phyloP scores from a whole-genome alignment of 192 early-diverging fungal species.

The Diversispora eburnea region DNA sequence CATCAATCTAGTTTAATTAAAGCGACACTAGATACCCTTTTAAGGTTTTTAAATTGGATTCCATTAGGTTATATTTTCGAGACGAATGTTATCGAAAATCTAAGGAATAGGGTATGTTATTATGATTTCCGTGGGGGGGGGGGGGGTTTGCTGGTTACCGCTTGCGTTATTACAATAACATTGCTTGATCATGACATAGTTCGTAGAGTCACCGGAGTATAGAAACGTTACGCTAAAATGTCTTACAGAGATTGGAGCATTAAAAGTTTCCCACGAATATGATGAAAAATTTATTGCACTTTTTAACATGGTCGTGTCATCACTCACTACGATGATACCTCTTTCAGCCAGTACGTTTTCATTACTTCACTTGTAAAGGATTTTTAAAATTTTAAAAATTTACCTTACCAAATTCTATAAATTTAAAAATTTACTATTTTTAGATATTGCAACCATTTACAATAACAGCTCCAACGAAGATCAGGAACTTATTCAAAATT shows the following conservation, averaged over 20 bases:
- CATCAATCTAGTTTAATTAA: constrained; percentile 83
- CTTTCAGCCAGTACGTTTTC: constrained; percentile 55
- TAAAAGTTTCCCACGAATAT: constrained; percentile 77
- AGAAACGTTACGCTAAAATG: constrained; percentile 95
- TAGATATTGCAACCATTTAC: constrained; percentile 79
- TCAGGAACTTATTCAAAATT: constrained; percentile 95
- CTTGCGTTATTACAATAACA: not conserved
- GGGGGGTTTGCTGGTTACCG: not conserved
- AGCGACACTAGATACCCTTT: constrained; percentile 91
- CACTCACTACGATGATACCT: constrained; percentile 68
- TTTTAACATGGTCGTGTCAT: constrained; percentile 76
- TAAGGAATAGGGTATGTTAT: constrained; percentile 67
- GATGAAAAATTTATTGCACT: constrained; percentile 82
- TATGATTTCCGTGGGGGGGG: not conserved
- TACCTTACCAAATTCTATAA: not conserved
- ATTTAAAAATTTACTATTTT: not conserved
- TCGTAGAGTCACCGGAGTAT: constrained; percentile 81
- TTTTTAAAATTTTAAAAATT: no score
- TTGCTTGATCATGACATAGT: constrained; percentile 44
- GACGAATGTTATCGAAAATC: constrained; percentile 80
- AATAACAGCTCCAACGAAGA: constrained; percentile 83
- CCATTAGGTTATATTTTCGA: constrained; percentile 98
- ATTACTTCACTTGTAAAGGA: not conserved
- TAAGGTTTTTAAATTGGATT: constrained; percentile 97
- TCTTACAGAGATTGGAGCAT: constrained; percentile 93